Percentiles rank a stretch among this genome's conserved stretches.
Conservation (phyloP, 2,329 filamentous ascomycete species). For the Cordyceps javanica region DNA sequence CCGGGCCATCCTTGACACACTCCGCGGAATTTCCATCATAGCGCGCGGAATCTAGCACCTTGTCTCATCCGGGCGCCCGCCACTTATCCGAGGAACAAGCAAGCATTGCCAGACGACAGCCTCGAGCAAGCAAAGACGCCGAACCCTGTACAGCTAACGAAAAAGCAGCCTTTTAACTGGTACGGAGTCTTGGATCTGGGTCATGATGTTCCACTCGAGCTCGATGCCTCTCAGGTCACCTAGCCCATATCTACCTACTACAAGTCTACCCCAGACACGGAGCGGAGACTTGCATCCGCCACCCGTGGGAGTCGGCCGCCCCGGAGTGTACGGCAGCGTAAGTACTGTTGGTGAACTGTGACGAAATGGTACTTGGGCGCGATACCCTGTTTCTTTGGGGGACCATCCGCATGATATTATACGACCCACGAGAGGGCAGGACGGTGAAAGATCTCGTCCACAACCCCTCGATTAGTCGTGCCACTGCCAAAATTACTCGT, state of each 20-base stretch:
- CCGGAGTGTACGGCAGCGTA: too few relatives aligned
- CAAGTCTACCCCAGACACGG: not conserved
- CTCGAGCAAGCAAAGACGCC: not conserved
- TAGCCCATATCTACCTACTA: not conserved
- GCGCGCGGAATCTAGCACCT: not conserved
- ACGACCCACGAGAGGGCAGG: too few relatives aligned
- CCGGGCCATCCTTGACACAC: not conserved
- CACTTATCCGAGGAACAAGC: not conserved
- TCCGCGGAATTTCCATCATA: not conserved
- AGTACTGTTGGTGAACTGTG: too few relatives aligned
- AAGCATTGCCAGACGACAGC: not conserved
- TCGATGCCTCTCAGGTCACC: not conserved
- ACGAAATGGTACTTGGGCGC: too few relatives aligned
- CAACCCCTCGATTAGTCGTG: too few relatives aligned
- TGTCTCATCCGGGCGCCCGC: too few relatives aligned
- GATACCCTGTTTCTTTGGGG: too few relatives aligned
- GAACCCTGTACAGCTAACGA: not conserved
- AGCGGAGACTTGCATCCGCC: not conserved
- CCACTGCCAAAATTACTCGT: not conserved
- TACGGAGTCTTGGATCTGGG: not conserved
- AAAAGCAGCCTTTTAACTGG: not conserved
- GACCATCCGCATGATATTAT: too few relatives aligned
- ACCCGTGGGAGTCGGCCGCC: not conserved
- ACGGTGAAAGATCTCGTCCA: too few relatives aligned
- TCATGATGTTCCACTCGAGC: not conserved